phyloP scores from a whole-genome alignment of 2,329 filamentous ascomycete species.

The Xylariaceae sp. region DNA sequence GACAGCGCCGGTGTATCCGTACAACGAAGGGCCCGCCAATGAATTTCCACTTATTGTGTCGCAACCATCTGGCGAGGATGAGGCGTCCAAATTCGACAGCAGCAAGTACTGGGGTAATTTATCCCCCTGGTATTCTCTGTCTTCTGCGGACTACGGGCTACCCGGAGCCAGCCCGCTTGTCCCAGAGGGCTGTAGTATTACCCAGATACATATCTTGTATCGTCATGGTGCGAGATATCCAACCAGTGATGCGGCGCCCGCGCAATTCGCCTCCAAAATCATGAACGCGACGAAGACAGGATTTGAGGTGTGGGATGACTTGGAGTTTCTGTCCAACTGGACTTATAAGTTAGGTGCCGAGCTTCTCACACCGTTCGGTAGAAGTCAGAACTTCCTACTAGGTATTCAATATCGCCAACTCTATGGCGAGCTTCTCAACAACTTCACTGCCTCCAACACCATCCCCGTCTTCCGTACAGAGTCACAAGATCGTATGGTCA shows the following conservation, averaged over 20 bases:
- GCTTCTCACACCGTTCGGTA: constrained; percentile 42
- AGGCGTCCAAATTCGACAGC: constrained; percentile 33
- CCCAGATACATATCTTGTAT: constrained; percentile 38
- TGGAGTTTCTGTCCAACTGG: constrained; percentile 37
- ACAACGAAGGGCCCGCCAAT: constrained; percentile 32
- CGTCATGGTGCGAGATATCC: constrained; percentile 40
- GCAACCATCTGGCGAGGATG: constrained; percentile 29
- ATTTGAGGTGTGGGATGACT: constrained; percentile 36
- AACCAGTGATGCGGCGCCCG: constrained; percentile 33
- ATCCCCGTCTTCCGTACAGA: constrained; percentile 43
- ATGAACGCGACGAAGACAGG: constrained; percentile 38
- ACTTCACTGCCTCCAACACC: constrained; percentile 42
- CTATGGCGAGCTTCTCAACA: constrained; percentile 47
- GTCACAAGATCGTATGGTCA: constrained; percentile 40
- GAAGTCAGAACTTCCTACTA: constrained; percentile 45
- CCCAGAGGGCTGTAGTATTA: constrained; percentile 35
- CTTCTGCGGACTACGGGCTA: constrained; percentile 37
- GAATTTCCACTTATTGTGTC: constrained; percentile 37
- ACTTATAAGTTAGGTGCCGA: constrained; percentile 41
- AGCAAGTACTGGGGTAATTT: constrained; percentile 39
- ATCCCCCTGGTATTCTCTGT: constrained; percentile 39
- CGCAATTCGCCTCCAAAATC: constrained; percentile 38
- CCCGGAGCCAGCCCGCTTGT: constrained; percentile 36
- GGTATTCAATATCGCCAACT: constrained; percentile 45
- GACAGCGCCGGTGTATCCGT: constrained; percentile 34